Base-by-base conservation (phyloP, 1,284 basidiomycete genomes). In the Pseudozyma hubeiensis region DNA sequence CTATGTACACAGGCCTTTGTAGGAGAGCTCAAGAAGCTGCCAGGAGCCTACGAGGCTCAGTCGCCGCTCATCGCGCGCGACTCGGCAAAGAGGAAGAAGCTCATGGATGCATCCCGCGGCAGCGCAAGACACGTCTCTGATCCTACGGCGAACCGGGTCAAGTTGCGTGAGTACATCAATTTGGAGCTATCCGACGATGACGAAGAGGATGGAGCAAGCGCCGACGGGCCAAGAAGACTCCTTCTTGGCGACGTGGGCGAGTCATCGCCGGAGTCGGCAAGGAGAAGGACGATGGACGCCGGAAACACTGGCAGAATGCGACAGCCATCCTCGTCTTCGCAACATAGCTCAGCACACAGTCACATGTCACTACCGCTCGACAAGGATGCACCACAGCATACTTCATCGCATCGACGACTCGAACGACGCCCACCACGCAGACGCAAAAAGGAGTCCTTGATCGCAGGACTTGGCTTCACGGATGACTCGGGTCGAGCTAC, bases 1-100 rank as follows among this genome's bases (percentile, higher is more conserved):
- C 45, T 75, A 5, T 66, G 72, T 35, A 75, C 72, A 41, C 72
- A 75, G 37, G 72, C 72, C 5, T 75, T 75, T 45, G 67, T 75
- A 1, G 72, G 72, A 5, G 72, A 71, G 41, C 57, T 75, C 33
- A 59, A 57, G 19, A 75, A 75, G 58, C 57, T 75, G 3, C 66
- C 71, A 16, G 54, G 56, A 31, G 63, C 53, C 1, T 40, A 56
- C 14, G 55, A 70, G 14, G 53, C 57, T 14, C 60, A 68, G 45
- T 73, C 70, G 30, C 70, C 70, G 40, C 49, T 73, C 14, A 30
- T 73, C 34, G 46, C 56, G 11, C 44, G 64, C 33, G 35, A 55
- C 24, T 57, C 57, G 35, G 49, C 61, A 4, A 72, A 72, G 47
- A 40, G 64, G 17, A 73, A 64, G 31, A 73, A 73, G 45, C 39